These are phyloP conservation scores for Fusarium sp. DNA, from an alignment of 2,329 filamentous ascomycete genomes.

Conservation along the genomic window DNA sequence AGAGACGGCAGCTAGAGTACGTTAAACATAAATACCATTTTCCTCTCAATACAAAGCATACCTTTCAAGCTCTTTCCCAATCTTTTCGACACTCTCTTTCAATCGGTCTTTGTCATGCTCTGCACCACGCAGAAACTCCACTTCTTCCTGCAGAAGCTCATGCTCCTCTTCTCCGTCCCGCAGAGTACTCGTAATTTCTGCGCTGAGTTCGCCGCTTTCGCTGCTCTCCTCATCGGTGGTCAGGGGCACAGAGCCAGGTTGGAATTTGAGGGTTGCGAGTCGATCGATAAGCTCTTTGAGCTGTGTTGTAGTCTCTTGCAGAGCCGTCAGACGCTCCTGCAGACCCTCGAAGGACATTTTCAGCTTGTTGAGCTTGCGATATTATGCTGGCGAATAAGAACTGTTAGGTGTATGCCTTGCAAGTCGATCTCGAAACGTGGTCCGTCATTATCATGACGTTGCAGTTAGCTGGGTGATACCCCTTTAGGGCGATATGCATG, in stretches of 20 bases:
- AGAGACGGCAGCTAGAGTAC: conserved; percentile 62
- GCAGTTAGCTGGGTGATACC: conserved; percentile 15
- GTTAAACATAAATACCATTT: neutral
- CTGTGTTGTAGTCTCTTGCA: conserved; percentile 70
- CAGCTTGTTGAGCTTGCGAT: neutral
- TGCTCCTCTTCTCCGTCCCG: conserved; percentile 85
- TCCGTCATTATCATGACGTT: conserved; percentile 41
- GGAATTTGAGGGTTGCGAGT: conserved; percentile 66
- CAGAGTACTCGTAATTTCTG: conserved; percentile 82
- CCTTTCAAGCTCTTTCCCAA: conserved; percentile 77
- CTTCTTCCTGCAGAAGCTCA: conserved; percentile 81
- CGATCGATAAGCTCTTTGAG: conserved; percentile 68
- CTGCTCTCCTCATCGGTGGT: conserved; percentile 60
- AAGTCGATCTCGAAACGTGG: conserved; percentile 39
- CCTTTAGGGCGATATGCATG: conserved; percentile 40
- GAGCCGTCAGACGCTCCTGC: conserved; percentile 67
- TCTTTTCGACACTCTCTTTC: conserved; percentile 70
- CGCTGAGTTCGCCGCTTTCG: conserved; percentile 75
- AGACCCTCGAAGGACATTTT: conserved; percentile 68
- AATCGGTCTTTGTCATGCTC: conserved; percentile 72
- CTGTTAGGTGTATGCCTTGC: neutral
- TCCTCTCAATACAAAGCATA: conserved; percentile 48
- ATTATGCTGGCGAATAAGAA: neutral
- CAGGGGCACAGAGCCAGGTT: conserved; percentile 66
- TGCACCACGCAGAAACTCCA: conserved; percentile 70